Conservation (phyloP, 2,329 filamentous ascomycete species). For the Hymenoscyphus linearis region DNA sequence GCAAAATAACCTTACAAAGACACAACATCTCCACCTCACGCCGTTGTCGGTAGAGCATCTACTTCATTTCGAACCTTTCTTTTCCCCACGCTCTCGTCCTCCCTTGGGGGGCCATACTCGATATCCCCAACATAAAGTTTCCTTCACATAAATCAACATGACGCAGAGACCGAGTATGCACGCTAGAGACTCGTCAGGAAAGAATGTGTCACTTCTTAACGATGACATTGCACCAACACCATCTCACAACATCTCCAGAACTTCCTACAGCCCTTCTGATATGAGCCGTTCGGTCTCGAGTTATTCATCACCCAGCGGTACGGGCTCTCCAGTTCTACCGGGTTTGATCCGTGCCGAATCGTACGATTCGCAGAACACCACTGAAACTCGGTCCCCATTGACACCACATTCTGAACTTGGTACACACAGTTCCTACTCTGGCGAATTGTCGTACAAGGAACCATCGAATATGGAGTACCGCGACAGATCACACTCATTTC, state of each 20-base stretch:
- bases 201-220: conserved; percentile 55
- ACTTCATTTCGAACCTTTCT: background rate
- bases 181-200: conserved; percentile 50
- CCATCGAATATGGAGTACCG: conserved; percentile 37
- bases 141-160: conserved; percentile 11
- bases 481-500: conserved; percentile 10
- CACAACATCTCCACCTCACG: background rate
- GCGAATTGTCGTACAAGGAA: conserved; percentile 25
- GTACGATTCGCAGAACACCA: conserved; percentile 54
- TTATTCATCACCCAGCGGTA: conserved; percentile 36
- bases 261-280: conserved; percentile 7
- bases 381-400: conserved; percentile 49
- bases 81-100: background rate
- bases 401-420: conserved; percentile 45
- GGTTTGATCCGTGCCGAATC: conserved; percentile 56
- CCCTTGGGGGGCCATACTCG: background rate
- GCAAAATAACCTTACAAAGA: background rate
- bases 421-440: conserved; percentile 28
- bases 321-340: conserved; percentile 38
- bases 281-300: conserved; percentile 25
- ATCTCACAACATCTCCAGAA: conserved; percentile 5
- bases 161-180: conserved; percentile 40
- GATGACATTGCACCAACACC: conserved; percentile 40
- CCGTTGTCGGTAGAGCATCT: background rate
- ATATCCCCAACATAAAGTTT: background rate